phyloP scores from a whole-genome alignment of 2,329 filamentous ascomycete species.

The Clonostachys solani region DNA sequence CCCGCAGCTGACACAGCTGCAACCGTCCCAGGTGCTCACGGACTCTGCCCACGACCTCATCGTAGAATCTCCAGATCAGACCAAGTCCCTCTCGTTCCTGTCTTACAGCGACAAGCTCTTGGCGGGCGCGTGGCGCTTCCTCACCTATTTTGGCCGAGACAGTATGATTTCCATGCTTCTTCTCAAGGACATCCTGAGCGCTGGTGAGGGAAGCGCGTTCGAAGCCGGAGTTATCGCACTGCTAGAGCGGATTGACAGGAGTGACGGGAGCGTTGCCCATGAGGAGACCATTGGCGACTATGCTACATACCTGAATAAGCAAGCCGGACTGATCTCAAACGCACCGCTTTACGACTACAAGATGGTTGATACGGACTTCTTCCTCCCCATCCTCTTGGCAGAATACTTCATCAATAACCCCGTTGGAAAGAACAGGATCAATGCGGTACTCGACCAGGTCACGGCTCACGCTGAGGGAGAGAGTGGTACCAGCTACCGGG shows the following conservation, averaged over 20 bases:
- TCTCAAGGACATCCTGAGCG: slow-evolving; percentile 52
- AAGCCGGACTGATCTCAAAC: slow-evolving; percentile 46
- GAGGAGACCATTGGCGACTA: slow-evolving; percentile 65
- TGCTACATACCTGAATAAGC: slow-evolving; percentile 52
- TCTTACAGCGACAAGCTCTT: slow-evolving; percentile 60
- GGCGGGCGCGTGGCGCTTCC: slow-evolving; percentile 61
- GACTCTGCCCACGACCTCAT: slow-evolving; percentile 37
- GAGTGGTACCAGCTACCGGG: slow-evolving; percentile 42
- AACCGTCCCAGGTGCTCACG: slow-evolving; percentile 43
- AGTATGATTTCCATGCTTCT: slow-evolving; percentile 58
- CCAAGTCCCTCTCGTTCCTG: slow-evolving; percentile 54
- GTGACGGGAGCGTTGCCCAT: slow-evolving; percentile 57
- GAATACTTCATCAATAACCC: slow-evolving; percentile 50
- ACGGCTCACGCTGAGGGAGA: slow-evolving; percentile 25
- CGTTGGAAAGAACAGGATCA: slow-evolving; percentile 28
- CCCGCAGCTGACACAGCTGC: slow-evolving; percentile 53
- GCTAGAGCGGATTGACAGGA: slow-evolving; percentile 55
- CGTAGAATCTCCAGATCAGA: slow-evolving; percentile 35
- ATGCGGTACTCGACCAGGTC: slow-evolving; percentile 40
- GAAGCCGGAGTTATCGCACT: slow-evolving; percentile 59
- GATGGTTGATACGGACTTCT: slow-evolving; percentile 62
- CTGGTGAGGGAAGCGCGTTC: slow-evolving; percentile 47
- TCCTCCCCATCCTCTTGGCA: slow-evolving; percentile 51
- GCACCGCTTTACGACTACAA: slow-evolving; percentile 52
- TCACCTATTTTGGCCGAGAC: slow-evolving; percentile 65